Evolutionary conservation across 2,329 filamentous ascomycete species (phyloP), one percentile per base, ranked within the genome.

Genomic region (Aspergillus hortae): DNA sequence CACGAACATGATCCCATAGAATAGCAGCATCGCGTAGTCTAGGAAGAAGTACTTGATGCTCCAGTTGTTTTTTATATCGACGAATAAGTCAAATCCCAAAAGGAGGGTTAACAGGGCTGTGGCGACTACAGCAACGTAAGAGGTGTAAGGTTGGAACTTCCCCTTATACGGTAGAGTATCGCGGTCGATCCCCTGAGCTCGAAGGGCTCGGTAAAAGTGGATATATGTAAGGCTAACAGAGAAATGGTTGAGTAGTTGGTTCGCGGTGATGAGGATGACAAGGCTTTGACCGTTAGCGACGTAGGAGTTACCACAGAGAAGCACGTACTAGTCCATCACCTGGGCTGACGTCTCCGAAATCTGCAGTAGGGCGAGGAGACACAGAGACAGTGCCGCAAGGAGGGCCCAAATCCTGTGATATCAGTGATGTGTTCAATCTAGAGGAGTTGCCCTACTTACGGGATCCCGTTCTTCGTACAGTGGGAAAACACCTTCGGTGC

Each of bases 11-110:
- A 83, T 61, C 0, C 85, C 84, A 62, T 87, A 89, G 6, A 88
- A 70, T 5, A 80, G 80, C 45, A 90, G 78, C 61, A 76, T 43
- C 77, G 83, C 80, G 67, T 90, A 90, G 72, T 82, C 84, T 64
- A 88, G 87, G 27, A 90, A 70, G 65, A 90, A 91, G 15, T 78
- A 80, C 12, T 82, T 77, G 0, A 84, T 65, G 52, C 81, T 77
- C 87, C 86, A 90, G 4, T 77, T 73, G 10, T 74, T 74, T 0
- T 15, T 2, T 2, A 49, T 15, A 27, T 84, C 81, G 46, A 90
- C 65, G 61, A 91, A 91, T 0, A 90, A 83, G 0, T 83, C 79
- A 55, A 89, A 91, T 0, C 88, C 88, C 5, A 85, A 81, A 2
- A 89, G 81, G 57, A 90, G 81, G 0, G 82, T 80, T 82, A 91